Evolutionary conservation across 768 basidiomycete species (phyloP).

Genomic region (Candolleomyces eurysporus): DNA sequence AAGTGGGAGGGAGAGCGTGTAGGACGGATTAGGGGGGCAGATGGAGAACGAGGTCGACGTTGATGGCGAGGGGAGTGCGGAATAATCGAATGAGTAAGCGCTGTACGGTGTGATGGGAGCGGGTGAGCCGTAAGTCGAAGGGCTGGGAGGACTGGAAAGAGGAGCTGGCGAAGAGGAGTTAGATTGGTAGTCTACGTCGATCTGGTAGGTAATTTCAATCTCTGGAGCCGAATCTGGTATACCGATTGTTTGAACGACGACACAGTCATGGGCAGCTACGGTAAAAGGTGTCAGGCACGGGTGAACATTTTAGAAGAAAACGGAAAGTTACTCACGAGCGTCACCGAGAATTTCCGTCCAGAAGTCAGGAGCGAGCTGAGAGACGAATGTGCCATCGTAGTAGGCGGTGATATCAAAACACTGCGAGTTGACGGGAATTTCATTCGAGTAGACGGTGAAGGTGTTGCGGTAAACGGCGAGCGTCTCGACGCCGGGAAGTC

Average conservation of each 20-base stretch:
- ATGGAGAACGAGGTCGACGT: neutral
- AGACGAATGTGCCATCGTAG: neutral
- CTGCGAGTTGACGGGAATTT: slow-evolving; percentile 29
- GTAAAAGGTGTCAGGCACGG: neutral
- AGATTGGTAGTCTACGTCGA: neutral
- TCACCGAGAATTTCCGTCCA: neutral
- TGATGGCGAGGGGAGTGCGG: neutral
- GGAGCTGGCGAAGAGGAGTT: neutral
- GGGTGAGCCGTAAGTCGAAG: neutral
- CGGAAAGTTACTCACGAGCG: neutral
- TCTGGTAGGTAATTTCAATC: neutral
- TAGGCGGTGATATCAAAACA: neutral
- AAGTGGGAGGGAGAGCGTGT: neutral
- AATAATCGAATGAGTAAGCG: neutral
- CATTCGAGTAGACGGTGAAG: slow-evolving; percentile 17
- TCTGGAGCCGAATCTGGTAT: neutral
- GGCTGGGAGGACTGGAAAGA: neutral
- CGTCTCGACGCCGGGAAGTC: slow-evolving; percentile 13
- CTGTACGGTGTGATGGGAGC: neutral
- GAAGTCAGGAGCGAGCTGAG: neutral
- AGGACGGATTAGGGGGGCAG: neutral
- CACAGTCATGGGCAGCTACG: neutral
- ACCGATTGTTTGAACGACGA: neutral
- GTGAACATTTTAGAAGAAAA: neutral
- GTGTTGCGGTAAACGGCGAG: slow-evolving; percentile 12